Percentiles rank a stretch among this genome's conserved stretches.
Conservation (phyloP, 129 eudicot genomes). For the Chrysanthemum lavandulifolium region DNA sequence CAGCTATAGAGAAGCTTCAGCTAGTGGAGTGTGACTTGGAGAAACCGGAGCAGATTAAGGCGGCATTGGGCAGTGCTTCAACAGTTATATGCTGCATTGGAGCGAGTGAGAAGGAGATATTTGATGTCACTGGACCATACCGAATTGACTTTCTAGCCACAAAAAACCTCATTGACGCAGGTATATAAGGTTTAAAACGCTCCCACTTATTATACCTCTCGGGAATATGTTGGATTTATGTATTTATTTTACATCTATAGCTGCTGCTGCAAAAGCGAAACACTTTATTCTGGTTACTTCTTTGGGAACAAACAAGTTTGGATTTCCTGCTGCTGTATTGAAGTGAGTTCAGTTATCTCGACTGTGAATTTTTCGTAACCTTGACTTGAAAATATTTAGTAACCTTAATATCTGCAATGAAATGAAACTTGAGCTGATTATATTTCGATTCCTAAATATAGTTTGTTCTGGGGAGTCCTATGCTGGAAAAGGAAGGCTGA, state of each 20-base stretch:
- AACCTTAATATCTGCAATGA: slow-evolving; percentile 14
- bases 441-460: slow-evolving; percentile 29
- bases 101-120: slow-evolving; percentile 92
- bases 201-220: not conserved
- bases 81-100: slow-evolving; percentile 92
- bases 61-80: slow-evolving; percentile 76
- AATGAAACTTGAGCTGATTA: slow-evolving; percentile 17
- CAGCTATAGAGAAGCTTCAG: slow-evolving; percentile 96
- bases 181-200: slow-evolving; percentile 35
- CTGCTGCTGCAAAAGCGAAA: slow-evolving; percentile 73
- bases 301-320: slow-evolving; percentile 93
- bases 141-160: slow-evolving; percentile 92
- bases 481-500: slow-evolving; percentile 97
- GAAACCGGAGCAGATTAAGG: slow-evolving; percentile 56
- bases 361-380: not conserved
- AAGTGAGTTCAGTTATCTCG: slow-evolving; percentile 53
- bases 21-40: slow-evolving; percentile 94
- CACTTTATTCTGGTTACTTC: slow-evolving; percentile 90
- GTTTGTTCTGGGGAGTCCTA: slow-evolving; percentile 97
- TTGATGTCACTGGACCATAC: slow-evolving; percentile 92
- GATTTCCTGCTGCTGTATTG: slow-evolving; percentile 93
- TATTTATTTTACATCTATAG: slow-evolving; percentile 45
- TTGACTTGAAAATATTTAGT: slow-evolving; percentile 11
- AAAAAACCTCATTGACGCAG: slow-evolving; percentile 91
- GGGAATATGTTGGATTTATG: slow-evolving; percentile 18